Conservation (phyloP, 257 asterid genomes). For the Voacanga thouarsii region DNA sequence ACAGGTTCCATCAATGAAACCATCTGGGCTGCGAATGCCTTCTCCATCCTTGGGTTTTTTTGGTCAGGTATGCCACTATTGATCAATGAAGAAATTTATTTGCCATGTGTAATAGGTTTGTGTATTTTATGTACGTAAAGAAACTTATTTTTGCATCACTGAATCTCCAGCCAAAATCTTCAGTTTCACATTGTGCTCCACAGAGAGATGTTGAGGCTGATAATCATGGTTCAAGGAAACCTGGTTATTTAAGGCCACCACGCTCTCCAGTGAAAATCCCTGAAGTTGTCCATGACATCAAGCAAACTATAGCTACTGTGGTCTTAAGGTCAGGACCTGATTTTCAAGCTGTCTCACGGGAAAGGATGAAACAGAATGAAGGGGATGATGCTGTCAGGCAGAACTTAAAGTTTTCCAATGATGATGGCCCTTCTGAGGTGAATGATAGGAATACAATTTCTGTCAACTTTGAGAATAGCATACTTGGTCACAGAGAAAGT, state of each 20-base stretch:
- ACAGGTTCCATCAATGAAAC: conserved; percentile 43
- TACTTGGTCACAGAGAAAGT: conserved; percentile 22
- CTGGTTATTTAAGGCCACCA: conserved; percentile 36
- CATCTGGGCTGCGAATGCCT: conserved; percentile 91
- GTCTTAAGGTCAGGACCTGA: conserved; percentile 31
- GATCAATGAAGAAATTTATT: conserved; percentile 19
- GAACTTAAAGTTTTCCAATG: conserved; percentile 26
- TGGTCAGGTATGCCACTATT: conserved; percentile 52
- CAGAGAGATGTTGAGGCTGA: conserved; percentile 31
- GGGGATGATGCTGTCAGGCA: conserved; percentile 25
- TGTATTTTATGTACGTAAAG: conserved; percentile 15
- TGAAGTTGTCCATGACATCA: conserved; percentile 22
- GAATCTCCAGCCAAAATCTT: conserved; percentile 52
- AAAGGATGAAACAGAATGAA: conserved; percentile 29
- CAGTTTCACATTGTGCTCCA: conserved; percentile 34
- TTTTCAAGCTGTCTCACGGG: conserved; percentile 25
- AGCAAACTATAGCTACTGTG: conserved; percentile 25
- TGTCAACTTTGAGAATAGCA: conserved; percentile 10
- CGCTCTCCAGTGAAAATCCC: conserved; percentile 29
- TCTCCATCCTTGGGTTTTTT: conserved; percentile 93
- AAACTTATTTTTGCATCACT: conserved; percentile 2
- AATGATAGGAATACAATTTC: conserved; percentile 21
- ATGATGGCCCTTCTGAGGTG: conserved; percentile 24
- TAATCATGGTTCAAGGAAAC: conserved; percentile 34
- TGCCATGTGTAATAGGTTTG: conserved; percentile 1